Evolutionary conservation across 176 grass and related monocot genomes (phyloP).

Genomic region (Oryza longistaminata): DNA sequence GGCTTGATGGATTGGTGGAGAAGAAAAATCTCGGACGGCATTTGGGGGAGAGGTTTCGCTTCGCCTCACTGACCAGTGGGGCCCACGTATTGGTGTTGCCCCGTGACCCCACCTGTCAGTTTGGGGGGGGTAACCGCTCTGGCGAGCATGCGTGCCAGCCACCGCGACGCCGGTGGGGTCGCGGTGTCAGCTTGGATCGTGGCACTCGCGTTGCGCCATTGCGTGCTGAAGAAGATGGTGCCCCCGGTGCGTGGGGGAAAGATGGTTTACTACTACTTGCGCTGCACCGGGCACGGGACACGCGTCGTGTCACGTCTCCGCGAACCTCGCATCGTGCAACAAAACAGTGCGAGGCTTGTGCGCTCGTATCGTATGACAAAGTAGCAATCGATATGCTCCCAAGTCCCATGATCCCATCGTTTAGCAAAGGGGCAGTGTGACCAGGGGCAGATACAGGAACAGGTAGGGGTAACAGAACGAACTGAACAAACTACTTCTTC

Average conservation of each 20-base stretch:
- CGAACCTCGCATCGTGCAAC: too few species aligned
- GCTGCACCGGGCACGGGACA: too few species aligned
- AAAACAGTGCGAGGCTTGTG: too few species aligned
- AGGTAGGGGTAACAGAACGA: too few species aligned
- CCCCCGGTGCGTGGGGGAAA: neutral
- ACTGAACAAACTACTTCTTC: too few species aligned
- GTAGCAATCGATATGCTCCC: too few species aligned
- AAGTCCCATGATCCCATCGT: too few species aligned
- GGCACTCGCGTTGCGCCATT: neutral
- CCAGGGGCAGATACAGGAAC: too few species aligned
- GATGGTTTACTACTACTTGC: too few species aligned
- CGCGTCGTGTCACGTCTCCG: too few species aligned
- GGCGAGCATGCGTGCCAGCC: neutral
- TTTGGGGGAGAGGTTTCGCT: neutral
- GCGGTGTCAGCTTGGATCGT: neutral
- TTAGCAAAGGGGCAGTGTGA: too few species aligned
- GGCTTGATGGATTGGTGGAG: neutral
- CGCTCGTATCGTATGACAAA: too few species aligned
- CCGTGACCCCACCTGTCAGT: constrained; percentile 29
- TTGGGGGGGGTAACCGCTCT: neutral
- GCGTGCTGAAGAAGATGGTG: constrained; percentile 31
- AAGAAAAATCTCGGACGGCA: constrained; percentile 23
- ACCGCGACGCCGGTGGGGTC: neutral
- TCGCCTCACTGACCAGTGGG: constrained; percentile 14
- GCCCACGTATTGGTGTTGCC: accelerated